Conservation (phyloP, 2,329 filamentous ascomycete species). For the Microdochium bolleyi region DNA sequence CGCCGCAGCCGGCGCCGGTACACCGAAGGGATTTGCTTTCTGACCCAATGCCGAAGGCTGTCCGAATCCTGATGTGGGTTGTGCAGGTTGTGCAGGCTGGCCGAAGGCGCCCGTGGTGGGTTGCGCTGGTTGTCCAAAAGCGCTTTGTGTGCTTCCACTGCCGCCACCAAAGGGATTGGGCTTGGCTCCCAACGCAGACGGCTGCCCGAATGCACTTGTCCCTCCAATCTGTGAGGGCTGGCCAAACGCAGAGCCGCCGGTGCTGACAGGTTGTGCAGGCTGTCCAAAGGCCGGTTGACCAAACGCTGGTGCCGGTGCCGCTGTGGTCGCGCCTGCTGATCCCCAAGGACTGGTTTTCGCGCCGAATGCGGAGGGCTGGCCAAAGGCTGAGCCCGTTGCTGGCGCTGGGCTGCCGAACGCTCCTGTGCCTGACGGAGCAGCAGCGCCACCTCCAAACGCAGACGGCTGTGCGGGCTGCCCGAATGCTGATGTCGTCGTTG, state of each 20-base stretch:
- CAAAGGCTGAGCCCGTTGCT: constrained; percentile 24
- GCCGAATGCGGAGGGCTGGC: constrained; percentile 26
- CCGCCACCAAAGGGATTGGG: constrained; percentile 26
- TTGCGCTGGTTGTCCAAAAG: constrained; percentile 21
- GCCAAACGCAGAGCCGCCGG: constrained; percentile 22
- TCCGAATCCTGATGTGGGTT: too few species aligned
- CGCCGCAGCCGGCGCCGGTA: constrained; percentile 4
- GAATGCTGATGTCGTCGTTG: constrained; percentile 6
- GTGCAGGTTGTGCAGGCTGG: constrained; percentile 19
- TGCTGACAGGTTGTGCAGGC: constrained; percentile 6
- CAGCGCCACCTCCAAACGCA: constrained; percentile 13
- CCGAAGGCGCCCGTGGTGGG: constrained; percentile 21
- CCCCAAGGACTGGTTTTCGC: constrained; percentile 4
- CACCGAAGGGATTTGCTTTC: constrained; percentile 14
- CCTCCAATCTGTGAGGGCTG: constrained; percentile 27
- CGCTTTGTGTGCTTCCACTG: constrained; percentile 10
- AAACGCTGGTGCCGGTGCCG: constrained; percentile 8
- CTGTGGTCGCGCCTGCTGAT: neutral
- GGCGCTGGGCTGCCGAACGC: constrained; percentile 8
- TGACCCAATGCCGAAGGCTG: neutral
- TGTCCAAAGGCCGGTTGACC: constrained; percentile 14
- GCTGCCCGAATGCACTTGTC: constrained; percentile 18
- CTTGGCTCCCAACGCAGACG: constrained; percentile 17
- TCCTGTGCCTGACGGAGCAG: constrained; percentile 2
- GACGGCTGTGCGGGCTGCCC: constrained; percentile 15